Evolutionary conservation across 2,329 filamentous ascomycete species (phyloP).

Genomic region (Verticillium tricorpus): DNA sequence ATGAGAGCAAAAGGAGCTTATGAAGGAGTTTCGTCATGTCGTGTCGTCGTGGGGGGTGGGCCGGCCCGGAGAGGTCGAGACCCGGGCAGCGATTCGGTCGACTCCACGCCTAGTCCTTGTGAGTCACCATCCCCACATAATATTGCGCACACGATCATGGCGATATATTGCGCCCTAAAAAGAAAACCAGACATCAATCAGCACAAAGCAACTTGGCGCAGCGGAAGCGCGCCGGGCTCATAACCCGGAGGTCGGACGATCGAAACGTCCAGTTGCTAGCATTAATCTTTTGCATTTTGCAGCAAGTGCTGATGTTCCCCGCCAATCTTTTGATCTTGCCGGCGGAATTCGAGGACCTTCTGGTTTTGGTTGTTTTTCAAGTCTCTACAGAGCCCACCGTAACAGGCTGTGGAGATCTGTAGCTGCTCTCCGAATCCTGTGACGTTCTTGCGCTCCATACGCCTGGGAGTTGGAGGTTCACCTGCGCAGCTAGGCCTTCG

Average conservation of each 20-base stretch:
- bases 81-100: neutral
- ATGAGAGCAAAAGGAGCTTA: neutral
- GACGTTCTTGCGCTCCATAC: too few species aligned
- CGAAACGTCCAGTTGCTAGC: constrained; percentile 6
- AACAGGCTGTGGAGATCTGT: too few species aligned
- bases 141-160: neutral
- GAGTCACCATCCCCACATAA: neutral
- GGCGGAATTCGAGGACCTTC: neutral
- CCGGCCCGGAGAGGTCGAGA: neutral
- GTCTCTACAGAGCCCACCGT: too few species aligned
- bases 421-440: too few species aligned
- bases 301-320: neutral
- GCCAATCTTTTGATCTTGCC: neutral
- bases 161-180: neutral
- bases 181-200: neutral
- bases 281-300: neutral
- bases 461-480: too few species aligned
- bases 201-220: constrained; percentile 11
- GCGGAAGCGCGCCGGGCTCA: constrained; percentile 15
- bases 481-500: too few species aligned
- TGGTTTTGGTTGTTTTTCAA: too few species aligned
- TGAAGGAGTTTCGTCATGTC: neutral
- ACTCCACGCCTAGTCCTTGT: neutral
- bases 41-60: neutral
- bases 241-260: constrained; percentile 14